These are phyloP conservation scores for Aureobasidium sp. DNA, from an alignment of 2,329 filamentous ascomycete species.

Conservation along the genomic window DNA sequence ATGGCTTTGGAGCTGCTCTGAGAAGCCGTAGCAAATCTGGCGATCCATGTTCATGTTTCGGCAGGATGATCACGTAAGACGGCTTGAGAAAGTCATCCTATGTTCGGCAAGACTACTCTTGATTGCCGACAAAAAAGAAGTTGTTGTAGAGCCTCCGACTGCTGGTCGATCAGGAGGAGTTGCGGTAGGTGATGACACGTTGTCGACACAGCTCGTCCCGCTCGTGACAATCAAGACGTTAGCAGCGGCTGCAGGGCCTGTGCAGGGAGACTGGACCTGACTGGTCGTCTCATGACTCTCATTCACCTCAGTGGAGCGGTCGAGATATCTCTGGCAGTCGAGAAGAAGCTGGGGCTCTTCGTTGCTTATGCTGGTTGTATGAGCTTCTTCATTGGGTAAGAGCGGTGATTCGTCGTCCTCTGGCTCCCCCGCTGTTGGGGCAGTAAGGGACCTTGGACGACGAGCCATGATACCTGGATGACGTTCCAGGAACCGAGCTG, in stretches of 20 bases:
- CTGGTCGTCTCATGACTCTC: neutral
- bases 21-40: neutral
- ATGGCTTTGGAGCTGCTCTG: neutral
- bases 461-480: constrained; percentile 1
- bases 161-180: neutral
- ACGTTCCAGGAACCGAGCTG: constrained; percentile 9
- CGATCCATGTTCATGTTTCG: neutral
- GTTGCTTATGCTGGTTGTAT: neutral
- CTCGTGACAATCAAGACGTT: neutral
- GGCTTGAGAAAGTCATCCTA: constrained; percentile 3
- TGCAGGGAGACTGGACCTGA: neutral
- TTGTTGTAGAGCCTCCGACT: neutral
- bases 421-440: neutral
- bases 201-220: neutral
- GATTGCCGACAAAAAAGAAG: constrained; percentile 2
- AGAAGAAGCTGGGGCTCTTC: neutral
- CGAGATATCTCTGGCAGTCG: constrained; percentile 2
- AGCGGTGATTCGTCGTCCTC: neutral
- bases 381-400: neutral
- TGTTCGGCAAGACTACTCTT: constrained; percentile 5
- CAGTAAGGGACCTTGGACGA: neutral
- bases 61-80: neutral
- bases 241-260: neutral
- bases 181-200: neutral
- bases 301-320: neutral